Base-by-base conservation (phyloP, 176 grass and related monocot genomes). In the Tillandsia leiboldiana region DNA sequence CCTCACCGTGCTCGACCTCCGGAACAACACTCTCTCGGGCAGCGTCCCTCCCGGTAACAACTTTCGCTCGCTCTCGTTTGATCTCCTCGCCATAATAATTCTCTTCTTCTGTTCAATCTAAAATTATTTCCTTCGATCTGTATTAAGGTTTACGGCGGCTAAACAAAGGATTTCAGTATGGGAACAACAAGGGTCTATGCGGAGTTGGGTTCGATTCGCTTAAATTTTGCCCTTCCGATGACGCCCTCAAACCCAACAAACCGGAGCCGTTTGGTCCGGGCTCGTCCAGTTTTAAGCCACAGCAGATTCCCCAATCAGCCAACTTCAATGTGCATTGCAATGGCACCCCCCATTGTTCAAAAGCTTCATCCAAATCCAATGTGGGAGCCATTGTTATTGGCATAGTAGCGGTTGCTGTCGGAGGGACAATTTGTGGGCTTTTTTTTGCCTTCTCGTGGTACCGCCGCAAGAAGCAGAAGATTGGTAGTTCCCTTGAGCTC, bases 401-500 rank as follows among this genome's bases (percentile, higher is more conserved):
- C 59, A 24, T 77, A 17, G 65, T 99, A 64, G 84, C 76, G 2
- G 50, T 88, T 4, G 68, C 78, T 56, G 74, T 86, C 49, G 81
- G 78, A 67, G 78, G 65, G 9, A 49, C 73, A 28, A 78, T 99
- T 51, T 86, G 71, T 0, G 82, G 84, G 6, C 27, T 88, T 24
- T 90, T 92, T 68, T 90, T 92, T 68, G 78, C 82, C 5, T 90
- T 92, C 71, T 64, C 80, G 0, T 90, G 82, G 72, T 99, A 90
- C 42, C 86, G 94, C 1, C 75, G 94, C 18, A 85, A 81, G 77
- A 99, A 99, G 77, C 94, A 99, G 69, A 99, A 81, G 79, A 99
- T 99, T 59, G 72, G 94, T 42, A 99, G 94, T 75, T 90, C 94
- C 9, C 65, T 93, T 64, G 94, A 99, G 76, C 80, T 93, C 73